Conservation (phyloP, 257 asterid genomes). For the Solanum stenotomum region DNA sequence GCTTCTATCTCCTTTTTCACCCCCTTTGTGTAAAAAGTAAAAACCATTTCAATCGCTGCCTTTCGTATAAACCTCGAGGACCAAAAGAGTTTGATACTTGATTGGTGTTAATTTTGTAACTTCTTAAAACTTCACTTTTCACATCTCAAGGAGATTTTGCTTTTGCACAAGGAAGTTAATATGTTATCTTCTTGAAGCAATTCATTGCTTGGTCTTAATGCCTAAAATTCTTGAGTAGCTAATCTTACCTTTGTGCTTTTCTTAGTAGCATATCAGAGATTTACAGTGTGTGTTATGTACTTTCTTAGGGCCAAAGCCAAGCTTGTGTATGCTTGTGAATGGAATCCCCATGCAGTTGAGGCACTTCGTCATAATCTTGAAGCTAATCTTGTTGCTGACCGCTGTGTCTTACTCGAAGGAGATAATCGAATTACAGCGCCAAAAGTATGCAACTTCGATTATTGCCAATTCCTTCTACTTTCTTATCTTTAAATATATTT, state of each 20-base stretch:
- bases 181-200: neutral
- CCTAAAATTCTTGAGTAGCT: neutral
- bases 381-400: conserved; percentile 73
- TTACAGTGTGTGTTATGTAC: neutral
- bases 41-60: neutral
- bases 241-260: neutral
- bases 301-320: conserved; percentile 65
- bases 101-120: neutral
- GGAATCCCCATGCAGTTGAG: conserved; percentile 89
- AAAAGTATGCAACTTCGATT: conserved; percentile 33
- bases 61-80: neutral
- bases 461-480: neutral
- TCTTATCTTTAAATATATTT: neutral
- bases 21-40: neutral
- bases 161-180: neutral
- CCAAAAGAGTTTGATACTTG: neutral
- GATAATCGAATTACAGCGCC: conserved; percentile 86
- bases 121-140: neutral
- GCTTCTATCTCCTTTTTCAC: neutral
- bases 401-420: conserved; percentile 79
- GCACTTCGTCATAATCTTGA: conserved; percentile 70
- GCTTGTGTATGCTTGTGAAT: conserved; percentile 90
- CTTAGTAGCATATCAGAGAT: neutral
- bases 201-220: neutral
- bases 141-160: neutral